Conservation (phyloP, 306 rosid species). For the Trifolium dubium region DNA sequence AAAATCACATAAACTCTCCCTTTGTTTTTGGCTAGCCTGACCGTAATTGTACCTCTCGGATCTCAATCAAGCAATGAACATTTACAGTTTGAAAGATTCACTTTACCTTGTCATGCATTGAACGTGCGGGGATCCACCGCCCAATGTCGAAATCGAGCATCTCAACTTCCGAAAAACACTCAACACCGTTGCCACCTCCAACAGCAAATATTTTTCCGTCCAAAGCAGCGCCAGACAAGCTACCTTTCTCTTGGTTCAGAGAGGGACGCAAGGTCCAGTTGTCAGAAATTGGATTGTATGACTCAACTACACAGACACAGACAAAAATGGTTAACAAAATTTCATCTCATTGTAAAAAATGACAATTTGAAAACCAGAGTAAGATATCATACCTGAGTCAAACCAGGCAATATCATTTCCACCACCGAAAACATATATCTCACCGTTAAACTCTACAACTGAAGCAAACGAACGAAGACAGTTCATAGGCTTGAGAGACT, state of each 20-base stretch:
- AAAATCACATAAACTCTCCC: conserved; percentile 5
- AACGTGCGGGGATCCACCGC: conserved; percentile 73
- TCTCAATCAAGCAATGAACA: conserved; percentile 28
- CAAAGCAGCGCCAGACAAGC: conserved; percentile 75
- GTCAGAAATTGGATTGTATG: conserved; percentile 56
- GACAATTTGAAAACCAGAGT: conserved; percentile 27
- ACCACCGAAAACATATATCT: conserved; percentile 78
- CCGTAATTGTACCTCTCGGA: conserved; percentile 30
- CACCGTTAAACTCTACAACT: conserved; percentile 58
- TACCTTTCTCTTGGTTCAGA: conserved; percentile 68
- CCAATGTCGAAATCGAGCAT: conserved; percentile 93
- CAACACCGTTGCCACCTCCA: conserved; percentile 84
- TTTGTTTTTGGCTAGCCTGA: conserved; percentile 23
- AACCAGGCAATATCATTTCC: conserved; percentile 73
- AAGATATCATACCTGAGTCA: conserved; percentile 65
- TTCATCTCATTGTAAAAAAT: conserved; percentile 2
- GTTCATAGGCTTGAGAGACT: conserved; percentile 69
- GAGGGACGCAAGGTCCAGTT: conserved; percentile 76
- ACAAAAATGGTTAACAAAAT: conserved; percentile 28
- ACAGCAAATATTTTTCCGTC: conserved; percentile 71
- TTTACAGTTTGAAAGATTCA: conserved; percentile 23
- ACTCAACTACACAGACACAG: conserved; percentile 66
- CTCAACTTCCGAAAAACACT: conserved; percentile 74
- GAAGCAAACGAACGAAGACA: conserved; percentile 69
- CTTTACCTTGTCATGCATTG: conserved; percentile 81